Conservation (phyloP, 345 rosid genomes). For the Linum trigynum region DNA sequence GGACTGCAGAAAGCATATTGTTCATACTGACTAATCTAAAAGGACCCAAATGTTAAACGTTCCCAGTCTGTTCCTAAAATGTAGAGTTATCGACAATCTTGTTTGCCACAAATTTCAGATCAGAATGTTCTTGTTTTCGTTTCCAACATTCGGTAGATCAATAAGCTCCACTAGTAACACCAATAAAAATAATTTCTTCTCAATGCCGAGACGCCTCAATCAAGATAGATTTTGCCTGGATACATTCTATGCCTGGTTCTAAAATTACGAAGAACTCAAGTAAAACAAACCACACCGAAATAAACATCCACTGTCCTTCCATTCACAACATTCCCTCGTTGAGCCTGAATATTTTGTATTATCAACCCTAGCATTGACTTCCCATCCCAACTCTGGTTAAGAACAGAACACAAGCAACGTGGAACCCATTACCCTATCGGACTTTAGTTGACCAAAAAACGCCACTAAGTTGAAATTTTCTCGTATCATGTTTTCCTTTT, state of each 20-base stretch:
- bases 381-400: not conserved
- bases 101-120: not conserved
- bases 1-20: not conserved
- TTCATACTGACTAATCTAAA: not conserved
- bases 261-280: too few species aligned
- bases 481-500: not conserved
- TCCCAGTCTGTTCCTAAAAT: not conserved
- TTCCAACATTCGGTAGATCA: too few species aligned
- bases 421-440: not conserved
- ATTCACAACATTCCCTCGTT: too few species aligned
- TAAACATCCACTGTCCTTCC: too few species aligned
- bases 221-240: too few species aligned
- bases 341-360: too few species aligned
- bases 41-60: not conserved
- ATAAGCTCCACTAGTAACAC: too few species aligned
- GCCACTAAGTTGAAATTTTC: not conserved
- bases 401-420: not conserved
- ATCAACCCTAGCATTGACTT: not conserved
- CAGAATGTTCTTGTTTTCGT: too few species aligned
- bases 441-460: constrained; percentile 4
- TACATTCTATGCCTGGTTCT: too few species aligned
- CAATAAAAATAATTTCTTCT: too few species aligned
- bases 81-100: not conserved
- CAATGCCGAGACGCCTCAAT: too few species aligned
- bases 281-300: too few species aligned